Percentiles rank a stretch among this genome's conserved stretches.
Conservation (phyloP, 352 stramenopile genomes). For the Paralagenidium karlingii region DNA sequence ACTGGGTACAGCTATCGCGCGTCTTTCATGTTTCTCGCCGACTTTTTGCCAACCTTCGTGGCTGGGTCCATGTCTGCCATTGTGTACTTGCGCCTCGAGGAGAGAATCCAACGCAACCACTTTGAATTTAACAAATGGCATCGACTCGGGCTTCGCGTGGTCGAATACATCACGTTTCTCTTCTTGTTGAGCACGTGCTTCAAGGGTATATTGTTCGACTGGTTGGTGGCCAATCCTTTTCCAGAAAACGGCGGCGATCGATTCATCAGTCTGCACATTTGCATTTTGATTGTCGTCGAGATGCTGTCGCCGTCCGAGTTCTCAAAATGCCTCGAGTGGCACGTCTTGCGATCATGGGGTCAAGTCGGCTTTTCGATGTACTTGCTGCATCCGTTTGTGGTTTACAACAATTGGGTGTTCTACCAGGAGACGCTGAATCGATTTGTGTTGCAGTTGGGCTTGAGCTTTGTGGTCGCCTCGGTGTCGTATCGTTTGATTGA, state of each 20-base stretch:
- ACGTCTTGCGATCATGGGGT: slow-evolving; percentile 19
- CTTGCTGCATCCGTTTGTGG: slow-evolving; percentile 25
- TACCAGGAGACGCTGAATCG: slow-evolving; percentile 11
- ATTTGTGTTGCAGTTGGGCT: no score
- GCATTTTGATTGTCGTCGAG: slow-evolving; percentile 18
- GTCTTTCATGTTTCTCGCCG: slow-evolving; percentile 6
- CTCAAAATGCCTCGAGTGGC: slow-evolving; percentile 24
- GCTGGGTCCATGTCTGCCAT: slow-evolving; percentile 23
- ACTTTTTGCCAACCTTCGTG: slow-evolving; percentile 22
- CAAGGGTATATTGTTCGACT: slow-evolving; percentile 21
- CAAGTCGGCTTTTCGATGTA: slow-evolving; percentile 41
- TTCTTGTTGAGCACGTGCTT: slow-evolving; percentile 19
- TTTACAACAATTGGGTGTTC: slow-evolving; percentile 12
- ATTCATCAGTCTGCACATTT: slow-evolving; percentile 19
- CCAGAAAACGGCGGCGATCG: slow-evolving; percentile 11
- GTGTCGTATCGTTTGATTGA: slow-evolving; percentile 4
- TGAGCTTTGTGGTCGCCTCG: slow-evolving; percentile 3
- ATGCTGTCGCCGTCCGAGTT: slow-evolving; percentile 19
- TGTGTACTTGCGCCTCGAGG: slow-evolving; percentile 15
- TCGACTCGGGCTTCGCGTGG: slow-evolving; percentile 6
- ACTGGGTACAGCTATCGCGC: slow-evolving; percentile 15
- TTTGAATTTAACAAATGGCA: slow-evolving; percentile 13
- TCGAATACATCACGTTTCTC: slow-evolving; percentile 11
- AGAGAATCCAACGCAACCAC: slow-evolving; percentile 11
- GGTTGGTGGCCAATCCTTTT: slow-evolving; percentile 12